These are phyloP conservation scores for Kwoniella dejecticola DNA, from an alignment of 768 basidiomycete species.

Conservation along the genomic window DNA sequence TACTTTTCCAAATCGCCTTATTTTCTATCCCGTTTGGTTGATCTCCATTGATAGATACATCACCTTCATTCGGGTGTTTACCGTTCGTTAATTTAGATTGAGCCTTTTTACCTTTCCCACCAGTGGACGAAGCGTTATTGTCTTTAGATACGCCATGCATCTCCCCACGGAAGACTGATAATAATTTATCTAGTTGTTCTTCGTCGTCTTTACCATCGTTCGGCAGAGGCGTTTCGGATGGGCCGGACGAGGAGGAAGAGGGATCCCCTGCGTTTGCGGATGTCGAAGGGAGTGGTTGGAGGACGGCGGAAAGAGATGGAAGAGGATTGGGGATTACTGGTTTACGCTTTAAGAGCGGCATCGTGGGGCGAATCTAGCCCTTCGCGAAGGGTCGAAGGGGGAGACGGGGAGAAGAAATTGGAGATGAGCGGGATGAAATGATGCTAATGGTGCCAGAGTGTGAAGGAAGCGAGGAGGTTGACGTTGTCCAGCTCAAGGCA, in stretches of 20 bases:
- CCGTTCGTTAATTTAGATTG: constrained; percentile 11
- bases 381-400: background rate
- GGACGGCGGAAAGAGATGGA: constrained; percentile 39
- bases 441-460: no score
- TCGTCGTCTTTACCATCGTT: constrained; percentile 55
- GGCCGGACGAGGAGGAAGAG: constrained; percentile 1
- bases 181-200: constrained; percentile 47
- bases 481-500: no score
- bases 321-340: constrained; percentile 44
- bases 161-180: constrained; percentile 44
- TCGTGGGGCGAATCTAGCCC: constrained; percentile 11
- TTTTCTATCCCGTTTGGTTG: constrained; percentile 6
- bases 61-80: constrained; percentile 10
- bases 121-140: background rate
- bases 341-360: constrained; percentile 49
- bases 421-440: background rate
- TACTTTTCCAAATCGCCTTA: constrained; percentile 25
- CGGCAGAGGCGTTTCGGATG: background rate
- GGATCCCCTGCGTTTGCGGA: constrained; percentile 16
- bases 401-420: background rate
- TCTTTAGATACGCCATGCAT: constrained; percentile 19
- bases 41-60: constrained; percentile 2
- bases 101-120: constrained; percentile 17
- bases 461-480: no score
- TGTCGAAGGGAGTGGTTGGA: constrained; percentile 33